Conservation (phyloP, 2,329 filamentous ascomycete species). For the Colletotrichum liriopes region DNA sequence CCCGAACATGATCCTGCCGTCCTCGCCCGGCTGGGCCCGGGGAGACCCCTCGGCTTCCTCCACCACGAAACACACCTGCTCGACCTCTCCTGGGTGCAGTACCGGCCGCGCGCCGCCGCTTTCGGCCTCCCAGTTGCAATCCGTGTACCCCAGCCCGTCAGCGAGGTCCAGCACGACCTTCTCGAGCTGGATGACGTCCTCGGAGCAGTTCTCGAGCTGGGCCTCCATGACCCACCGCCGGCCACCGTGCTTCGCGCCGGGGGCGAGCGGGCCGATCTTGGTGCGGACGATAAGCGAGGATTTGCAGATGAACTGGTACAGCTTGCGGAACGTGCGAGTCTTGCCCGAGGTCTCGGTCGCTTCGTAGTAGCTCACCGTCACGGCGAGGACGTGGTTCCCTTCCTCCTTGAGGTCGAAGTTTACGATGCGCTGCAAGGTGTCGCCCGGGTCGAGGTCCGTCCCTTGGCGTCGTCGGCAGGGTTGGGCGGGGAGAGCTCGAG, state of each 20-base stretch:
- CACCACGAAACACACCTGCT: constrained; percentile 77
- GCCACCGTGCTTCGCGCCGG: constrained; percentile 50
- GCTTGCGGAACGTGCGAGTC: constrained; percentile 89
- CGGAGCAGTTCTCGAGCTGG: constrained; percentile 94
- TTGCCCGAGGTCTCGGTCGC: constrained; percentile 79
- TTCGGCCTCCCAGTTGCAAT: constrained; percentile 70
- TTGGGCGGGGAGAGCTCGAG: constrained; percentile 69
- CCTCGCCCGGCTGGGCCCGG: constrained; percentile 68
- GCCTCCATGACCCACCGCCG: constrained; percentile 86
- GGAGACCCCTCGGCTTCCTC: constrained; percentile 55
- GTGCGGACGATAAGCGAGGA: constrained; percentile 91
- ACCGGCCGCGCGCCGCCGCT: constrained; percentile 64
- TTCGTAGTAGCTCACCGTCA: constrained; percentile 95
- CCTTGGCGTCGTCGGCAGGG: constrained; percentile 39
- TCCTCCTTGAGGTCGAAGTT: constrained; percentile 93
- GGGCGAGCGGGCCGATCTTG: constrained; percentile 80
- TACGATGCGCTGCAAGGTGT: constrained; percentile 86
- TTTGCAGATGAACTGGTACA: constrained; percentile 97
- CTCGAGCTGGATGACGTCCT: constrained; percentile 86
- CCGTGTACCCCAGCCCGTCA: constrained; percentile 64
- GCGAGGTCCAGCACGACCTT: constrained; percentile 70
- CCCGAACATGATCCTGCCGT: constrained; percentile 79
- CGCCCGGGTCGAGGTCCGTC: constrained; percentile 71
- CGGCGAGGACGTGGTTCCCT: constrained; percentile 92
- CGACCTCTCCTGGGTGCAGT: constrained; percentile 74